phyloP scores from a whole-genome alignment of 2,329 filamentous ascomycete genomes.

The Geoglossum cookeanum region DNA sequence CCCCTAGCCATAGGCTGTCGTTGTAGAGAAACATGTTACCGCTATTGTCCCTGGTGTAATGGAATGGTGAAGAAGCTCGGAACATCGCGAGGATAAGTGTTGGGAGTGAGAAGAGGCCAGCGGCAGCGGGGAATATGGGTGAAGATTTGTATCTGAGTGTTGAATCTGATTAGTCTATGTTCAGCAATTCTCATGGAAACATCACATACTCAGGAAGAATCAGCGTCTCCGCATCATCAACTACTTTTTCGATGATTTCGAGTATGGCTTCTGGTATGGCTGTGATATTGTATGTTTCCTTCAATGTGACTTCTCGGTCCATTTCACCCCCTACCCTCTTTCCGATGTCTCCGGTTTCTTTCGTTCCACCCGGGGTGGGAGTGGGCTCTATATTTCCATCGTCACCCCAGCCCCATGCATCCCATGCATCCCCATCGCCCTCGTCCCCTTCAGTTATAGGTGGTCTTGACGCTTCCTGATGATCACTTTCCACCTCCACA shows the following conservation, averaged over 20 bases:
- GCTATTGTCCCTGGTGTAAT: conserved; percentile 26
- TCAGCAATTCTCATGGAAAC: background rate
- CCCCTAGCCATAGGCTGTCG: conserved; percentile 38
- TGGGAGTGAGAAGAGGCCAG: conserved; percentile 26
- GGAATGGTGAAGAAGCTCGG: conserved; percentile 27
- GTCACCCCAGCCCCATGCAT: conserved; percentile 78
- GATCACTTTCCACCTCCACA: conserved; percentile 16
- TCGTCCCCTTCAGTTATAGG: conserved; percentile 8
- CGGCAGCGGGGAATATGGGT: conserved; percentile 22
- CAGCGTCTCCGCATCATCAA: conserved; percentile 31
- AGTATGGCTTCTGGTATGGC: conserved; percentile 67
- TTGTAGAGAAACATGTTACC: conserved; percentile 48
- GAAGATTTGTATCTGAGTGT: conserved; percentile 13
- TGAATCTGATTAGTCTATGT: background rate
- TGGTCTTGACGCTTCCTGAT: conserved; percentile 6
- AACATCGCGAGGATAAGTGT: conserved; percentile 30
- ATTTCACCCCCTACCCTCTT: conserved; percentile 8
- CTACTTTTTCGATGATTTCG: conserved; percentile 14
- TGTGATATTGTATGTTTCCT: conserved; percentile 75
- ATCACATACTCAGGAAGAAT: conserved; percentile 29
- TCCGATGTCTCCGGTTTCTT: background rate
- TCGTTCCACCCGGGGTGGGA: conserved; percentile 7
- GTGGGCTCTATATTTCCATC: conserved; percentile 28
- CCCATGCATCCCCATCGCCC: conserved; percentile 28
- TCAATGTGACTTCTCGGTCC: conserved; percentile 52